Evolutionary conservation across 176 grass and related monocot genomes (phyloP).

Genomic region (Musa troglodytarum): DNA sequence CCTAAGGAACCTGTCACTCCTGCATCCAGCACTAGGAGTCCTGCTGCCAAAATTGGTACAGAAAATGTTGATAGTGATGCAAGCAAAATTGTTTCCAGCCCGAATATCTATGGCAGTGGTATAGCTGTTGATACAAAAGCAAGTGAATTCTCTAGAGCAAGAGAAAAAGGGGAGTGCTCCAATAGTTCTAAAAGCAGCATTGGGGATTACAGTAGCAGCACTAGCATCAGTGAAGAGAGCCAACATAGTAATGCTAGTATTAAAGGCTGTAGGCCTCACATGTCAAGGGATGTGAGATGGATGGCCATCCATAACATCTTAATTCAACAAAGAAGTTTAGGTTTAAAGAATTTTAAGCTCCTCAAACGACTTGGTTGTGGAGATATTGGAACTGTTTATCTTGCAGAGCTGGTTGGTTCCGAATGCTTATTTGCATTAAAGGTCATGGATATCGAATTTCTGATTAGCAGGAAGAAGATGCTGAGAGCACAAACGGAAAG

Average conservation of each 20-base stretch:
- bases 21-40: constrained; percentile 30
- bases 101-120: constrained; percentile 12
- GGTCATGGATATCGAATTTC: constrained; percentile 94
- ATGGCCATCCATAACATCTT: constrained; percentile 49
- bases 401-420: constrained; percentile 69
- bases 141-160: constrained; percentile 36
- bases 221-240: constrained; percentile 32
- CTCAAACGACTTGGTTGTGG: constrained; percentile 94
- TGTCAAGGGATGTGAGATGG: constrained; percentile 89
- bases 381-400: constrained; percentile 92
- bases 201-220: constrained; percentile 73
- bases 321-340: constrained; percentile 56
- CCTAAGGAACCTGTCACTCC: constrained; percentile 44
- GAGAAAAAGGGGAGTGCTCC: constrained; percentile 55
- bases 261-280: constrained; percentile 52
- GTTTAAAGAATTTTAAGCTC: constrained; percentile 89
- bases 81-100: constrained; percentile 31
- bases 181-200: constrained; percentile 83
- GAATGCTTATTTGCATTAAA: constrained; percentile 96
- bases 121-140: constrained; percentile 15
- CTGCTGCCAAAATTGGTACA: constrained; percentile 17
- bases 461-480: constrained; percentile 86
- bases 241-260: constrained; percentile 6
- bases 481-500: constrained; percentile 88
- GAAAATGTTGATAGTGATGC: constrained; percentile 21